Conservation (phyloP, 352 stramenopile species). For the Phytopythium mirpurense region DNA sequence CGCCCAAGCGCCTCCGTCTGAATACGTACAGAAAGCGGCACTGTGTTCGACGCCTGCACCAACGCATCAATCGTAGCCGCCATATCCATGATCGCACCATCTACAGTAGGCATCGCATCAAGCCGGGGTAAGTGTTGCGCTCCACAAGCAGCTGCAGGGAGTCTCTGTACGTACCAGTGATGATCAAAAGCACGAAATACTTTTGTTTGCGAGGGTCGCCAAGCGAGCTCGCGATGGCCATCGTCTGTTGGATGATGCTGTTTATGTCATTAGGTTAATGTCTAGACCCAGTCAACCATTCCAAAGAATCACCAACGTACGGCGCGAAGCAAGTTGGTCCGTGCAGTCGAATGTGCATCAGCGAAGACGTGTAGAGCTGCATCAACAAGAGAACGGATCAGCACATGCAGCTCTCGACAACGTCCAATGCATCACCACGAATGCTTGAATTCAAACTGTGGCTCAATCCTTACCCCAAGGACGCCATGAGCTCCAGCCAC, state of each 20-base stretch:
- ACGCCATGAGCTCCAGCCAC: conserved; percentile 70
- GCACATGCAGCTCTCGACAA: background rate
- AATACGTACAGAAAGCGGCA: conserved; percentile 37
- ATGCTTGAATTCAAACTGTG: too few relatives aligned
- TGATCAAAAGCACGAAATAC: conserved; percentile 85
- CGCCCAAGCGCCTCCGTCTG: too few relatives aligned
- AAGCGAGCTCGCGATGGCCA: conserved; percentile 33
- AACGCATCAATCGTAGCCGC: conserved; percentile 50
- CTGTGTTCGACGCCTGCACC: conserved; percentile 44
- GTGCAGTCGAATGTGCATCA: conserved; percentile 45
- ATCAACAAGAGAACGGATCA: background rate
- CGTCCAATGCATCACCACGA: background rate
- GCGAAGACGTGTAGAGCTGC: conserved; percentile 48
- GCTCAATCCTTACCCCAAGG: conserved; percentile 46
- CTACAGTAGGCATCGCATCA: conserved; percentile 9
- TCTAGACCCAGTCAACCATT: background rate
- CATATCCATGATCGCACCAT: conserved; percentile 89
- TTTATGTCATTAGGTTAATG: background rate
- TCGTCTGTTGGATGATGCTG: conserved; percentile 51
- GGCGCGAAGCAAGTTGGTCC: conserved; percentile 55
- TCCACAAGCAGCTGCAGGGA: too few relatives aligned
- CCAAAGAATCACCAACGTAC: conserved; percentile 14
- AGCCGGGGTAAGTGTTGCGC: too few relatives aligned
- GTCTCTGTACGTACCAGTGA: conserved; percentile 32
- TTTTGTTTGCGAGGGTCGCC: conserved; percentile 57